phyloP scores from a whole-genome alignment of 2,329 filamentous ascomycete species.

The Cadophora malorum region DNA sequence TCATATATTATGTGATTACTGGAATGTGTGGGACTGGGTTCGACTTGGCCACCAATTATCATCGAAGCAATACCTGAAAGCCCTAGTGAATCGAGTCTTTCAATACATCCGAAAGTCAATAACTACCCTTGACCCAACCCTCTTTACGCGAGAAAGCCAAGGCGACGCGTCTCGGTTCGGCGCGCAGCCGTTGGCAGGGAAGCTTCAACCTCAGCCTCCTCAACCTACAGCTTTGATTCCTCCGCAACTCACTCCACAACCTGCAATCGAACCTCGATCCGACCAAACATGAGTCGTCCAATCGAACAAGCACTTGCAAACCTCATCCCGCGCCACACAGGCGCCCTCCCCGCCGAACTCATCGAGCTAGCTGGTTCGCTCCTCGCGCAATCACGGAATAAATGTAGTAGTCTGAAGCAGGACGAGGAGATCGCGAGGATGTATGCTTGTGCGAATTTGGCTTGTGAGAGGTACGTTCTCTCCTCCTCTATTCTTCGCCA shows the following conservation, averaged over 20 bases:
- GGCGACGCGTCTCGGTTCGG: slow-evolving; percentile 5
- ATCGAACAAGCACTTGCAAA: slow-evolving; percentile 76
- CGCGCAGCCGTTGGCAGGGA: not conserved
- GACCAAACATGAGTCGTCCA: slow-evolving; percentile 70
- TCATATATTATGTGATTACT: no score
- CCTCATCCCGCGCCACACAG: slow-evolving; percentile 75
- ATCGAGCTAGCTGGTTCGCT: slow-evolving; percentile 74
- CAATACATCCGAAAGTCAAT: not conserved
- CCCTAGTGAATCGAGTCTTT: no score
- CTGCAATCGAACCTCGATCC: not conserved
- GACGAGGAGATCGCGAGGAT: slow-evolving; percentile 88
- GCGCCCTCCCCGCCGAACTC: slow-evolving; percentile 71
- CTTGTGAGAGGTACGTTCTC: slow-evolving; percentile 75
- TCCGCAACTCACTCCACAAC: not conserved
- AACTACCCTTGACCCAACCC: not conserved
- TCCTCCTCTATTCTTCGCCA: not conserved
- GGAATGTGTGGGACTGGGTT: no score
- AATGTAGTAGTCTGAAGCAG: slow-evolving; percentile 77
- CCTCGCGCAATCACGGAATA: slow-evolving; percentile 79
- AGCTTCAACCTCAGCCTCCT: slow-evolving; percentile 10
- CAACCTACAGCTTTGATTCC: not conserved
- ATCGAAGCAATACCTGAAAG: no score
- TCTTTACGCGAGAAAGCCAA: slow-evolving; percentile 14
- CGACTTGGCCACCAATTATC: no score
- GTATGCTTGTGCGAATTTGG: slow-evolving; percentile 87